These are phyloP conservation scores for Tricholoma bakamatsutake DNA, from an alignment of 768 basidiomycete genomes.

Conservation along the genomic window DNA sequence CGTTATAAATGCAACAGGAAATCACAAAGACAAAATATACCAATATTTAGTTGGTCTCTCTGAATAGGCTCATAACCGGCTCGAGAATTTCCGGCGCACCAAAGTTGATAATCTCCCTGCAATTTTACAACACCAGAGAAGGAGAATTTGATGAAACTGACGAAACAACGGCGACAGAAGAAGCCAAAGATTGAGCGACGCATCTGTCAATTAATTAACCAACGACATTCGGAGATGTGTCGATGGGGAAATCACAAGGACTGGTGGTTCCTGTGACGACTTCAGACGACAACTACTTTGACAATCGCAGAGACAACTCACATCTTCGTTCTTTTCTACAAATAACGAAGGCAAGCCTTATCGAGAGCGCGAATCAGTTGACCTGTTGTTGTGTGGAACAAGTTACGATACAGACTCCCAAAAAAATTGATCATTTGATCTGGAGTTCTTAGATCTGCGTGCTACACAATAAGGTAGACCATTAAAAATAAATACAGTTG, in stretches of 20 bases:
- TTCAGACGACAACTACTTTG: neutral
- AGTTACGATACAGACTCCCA: conserved; percentile 28
- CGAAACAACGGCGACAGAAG: conserved; percentile 71
- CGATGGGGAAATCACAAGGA: conserved; percentile 23
- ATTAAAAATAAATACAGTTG: neutral
- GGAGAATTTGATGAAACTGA: conserved; percentile 72
- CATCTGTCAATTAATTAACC: conserved; percentile 32
- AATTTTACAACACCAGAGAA: conserved; percentile 66
- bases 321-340: conserved; percentile 51
- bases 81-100: conserved; percentile 45
- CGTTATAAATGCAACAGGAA: neutral
- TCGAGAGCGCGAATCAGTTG: neutral
- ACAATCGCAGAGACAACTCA: conserved; percentile 19
- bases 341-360: conserved; percentile 55
- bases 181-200: conserved; percentile 78
- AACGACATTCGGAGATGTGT: neutral
- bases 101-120: conserved; percentile 58
- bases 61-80: conserved; percentile 44
- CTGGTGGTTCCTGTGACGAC: conserved; percentile 22
- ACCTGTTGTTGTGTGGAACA: neutral
- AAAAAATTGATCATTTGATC: conserved; percentile 66
- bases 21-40: conserved; percentile 21
- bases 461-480: conserved; percentile 25
- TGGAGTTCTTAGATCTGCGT: conserved; percentile 41
- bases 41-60: conserved; percentile 48